These are phyloP conservation scores for Orychophragmus violaceus DNA, from an alignment of 345 rosid species.

Conservation along the genomic window DNA sequence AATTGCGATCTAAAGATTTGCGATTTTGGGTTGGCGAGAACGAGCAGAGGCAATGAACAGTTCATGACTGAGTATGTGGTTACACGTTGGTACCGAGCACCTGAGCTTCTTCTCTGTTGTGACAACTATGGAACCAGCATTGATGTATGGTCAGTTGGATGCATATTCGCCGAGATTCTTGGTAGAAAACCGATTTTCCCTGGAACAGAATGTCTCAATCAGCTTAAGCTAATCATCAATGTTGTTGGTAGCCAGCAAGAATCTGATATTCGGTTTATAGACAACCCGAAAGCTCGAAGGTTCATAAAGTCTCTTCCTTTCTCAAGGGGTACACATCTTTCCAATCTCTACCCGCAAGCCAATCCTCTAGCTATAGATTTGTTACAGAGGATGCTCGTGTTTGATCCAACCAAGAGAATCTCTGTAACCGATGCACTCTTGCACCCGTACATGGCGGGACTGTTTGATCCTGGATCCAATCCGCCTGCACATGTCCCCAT, in stretches of 20 bases:
- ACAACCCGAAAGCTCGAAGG: conserved; percentile 65
- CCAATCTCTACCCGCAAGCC: conserved; percentile 58
- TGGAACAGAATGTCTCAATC: conserved; percentile 84
- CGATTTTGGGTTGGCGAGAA: conserved; percentile 82
- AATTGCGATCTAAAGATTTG: conserved; percentile 88
- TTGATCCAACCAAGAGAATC: conserved; percentile 84
- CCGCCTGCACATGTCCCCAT: conserved; percentile 74
- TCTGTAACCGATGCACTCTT: conserved; percentile 78
- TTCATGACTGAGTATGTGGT: conserved; percentile 94
- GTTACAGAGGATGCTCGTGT: conserved; percentile 74
- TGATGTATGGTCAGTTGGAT: conserved; percentile 93
- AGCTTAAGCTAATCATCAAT: conserved; percentile 75
- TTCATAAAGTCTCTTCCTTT: conserved; percentile 69
- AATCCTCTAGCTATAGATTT: conserved; percentile 73
- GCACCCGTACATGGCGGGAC: conserved; percentile 75
- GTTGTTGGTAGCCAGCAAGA: conserved; percentile 74
- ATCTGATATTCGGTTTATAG: conserved; percentile 73
- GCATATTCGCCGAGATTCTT: conserved; percentile 87
- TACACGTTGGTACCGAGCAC: conserved; percentile 89
- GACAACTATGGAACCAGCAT: conserved; percentile 82
- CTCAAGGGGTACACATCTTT: conserved; percentile 53
- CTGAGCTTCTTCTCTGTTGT: conserved; percentile 89
- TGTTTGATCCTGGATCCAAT: conserved; percentile 57
- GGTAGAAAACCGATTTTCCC: conserved; percentile 86
- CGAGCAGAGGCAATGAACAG: conserved; percentile 67